Evolutionary conservation across 345 rosid genomes (phyloP), one percentile per base, ranked within the genome.

Genomic region (Citrus mangshanensis): DNA sequence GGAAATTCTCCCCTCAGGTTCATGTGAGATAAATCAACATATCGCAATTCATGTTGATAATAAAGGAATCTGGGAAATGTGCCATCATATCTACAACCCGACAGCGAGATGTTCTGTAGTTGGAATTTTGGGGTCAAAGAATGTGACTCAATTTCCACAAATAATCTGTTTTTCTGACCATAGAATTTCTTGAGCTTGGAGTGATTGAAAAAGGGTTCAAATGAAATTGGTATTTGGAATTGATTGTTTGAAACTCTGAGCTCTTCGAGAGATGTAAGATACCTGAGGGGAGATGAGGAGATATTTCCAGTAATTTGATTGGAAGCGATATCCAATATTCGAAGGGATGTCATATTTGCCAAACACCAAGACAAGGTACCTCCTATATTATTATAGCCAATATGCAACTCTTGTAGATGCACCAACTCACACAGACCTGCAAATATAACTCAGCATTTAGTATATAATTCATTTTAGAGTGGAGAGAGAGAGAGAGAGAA

Each of bases 241-340:
- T 25, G 42, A 65, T 79, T 79, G 34, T 66, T 22, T 19, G 32
- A 55, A 28, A 79, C 56, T 5, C 0, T 0, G 5, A 79, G 54
- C 3, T 5, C 0, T 73, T 24, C 16, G 27, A 79, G 42, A 46
- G 77, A 79, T 19, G 51, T 38, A 0, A 73, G n/a, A 37, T 8
- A 9, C 38, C 21, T 35, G 1, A 73, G 14, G 4, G 73, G 74
- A 40, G 63, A 73, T 2, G 3, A 14, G 6, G 60, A 46, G 4
- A 79, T 55, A 6, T 22, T 35, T 65, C 82, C 82, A 4, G 25
- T 32, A 25, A 79, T 25, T 9, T 73, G 68, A 73, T 79, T 79
- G 22, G 1, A 6, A 49, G 60, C 58, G 9, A 79, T 27, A 66
- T 79, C 25, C 19, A 79, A 56, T 2, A 8, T 0, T 0, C 27